These are phyloP conservation scores for Cercospora sp. DNA, from an alignment of 2,329 filamentous ascomycete species.

Conservation along the genomic window DNA sequence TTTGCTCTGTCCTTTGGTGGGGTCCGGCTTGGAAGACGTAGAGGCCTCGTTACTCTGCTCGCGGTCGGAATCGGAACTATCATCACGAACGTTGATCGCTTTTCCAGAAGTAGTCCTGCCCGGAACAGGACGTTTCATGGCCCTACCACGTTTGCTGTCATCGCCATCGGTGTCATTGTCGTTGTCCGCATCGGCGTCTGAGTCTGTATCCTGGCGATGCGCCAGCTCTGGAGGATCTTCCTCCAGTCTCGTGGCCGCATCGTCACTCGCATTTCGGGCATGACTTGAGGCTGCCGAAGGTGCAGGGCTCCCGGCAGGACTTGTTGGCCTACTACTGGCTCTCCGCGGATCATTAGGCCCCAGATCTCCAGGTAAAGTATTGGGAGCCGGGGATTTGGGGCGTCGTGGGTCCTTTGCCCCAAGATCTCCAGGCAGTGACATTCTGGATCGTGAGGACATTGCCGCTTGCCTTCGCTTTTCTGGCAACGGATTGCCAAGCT, in stretches of 20 bases:
- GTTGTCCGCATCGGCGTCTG: conserved; percentile 37
- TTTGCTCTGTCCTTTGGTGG: conserved; percentile 39
- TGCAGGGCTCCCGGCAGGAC: conserved; percentile 33
- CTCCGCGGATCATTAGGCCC: conserved; percentile 37
- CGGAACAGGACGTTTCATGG: conserved; percentile 38
- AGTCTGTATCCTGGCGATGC: conserved; percentile 28
- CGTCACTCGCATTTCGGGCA: conserved; percentile 29
- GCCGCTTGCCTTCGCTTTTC: conserved; percentile 31
- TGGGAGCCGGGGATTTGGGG: conserved; percentile 35
- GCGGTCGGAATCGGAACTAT: conserved; percentile 33
- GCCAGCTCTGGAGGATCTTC: conserved; percentile 34
- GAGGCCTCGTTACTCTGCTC: conserved; percentile 17
- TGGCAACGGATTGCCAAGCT: conserved; percentile 36
- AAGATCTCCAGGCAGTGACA: conserved; percentile 40
- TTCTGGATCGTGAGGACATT: conserved; percentile 36
- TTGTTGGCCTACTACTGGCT: conserved; percentile 26
- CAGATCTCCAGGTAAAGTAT: conserved; percentile 35
- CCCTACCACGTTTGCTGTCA: conserved; percentile 34
- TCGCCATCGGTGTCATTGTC: conserved; percentile 39
- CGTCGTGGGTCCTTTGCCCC: conserved; percentile 40
- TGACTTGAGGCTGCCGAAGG: conserved; percentile 27
- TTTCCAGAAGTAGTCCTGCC: conserved; percentile 39
- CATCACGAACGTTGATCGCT: conserved; percentile 34
- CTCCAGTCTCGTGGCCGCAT: conserved; percentile 29
- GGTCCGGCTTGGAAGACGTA: conserved; percentile 35